These are phyloP conservation scores for Carex pumila DNA, from an alignment of 176 grass and related monocot species.

Conservation along the genomic window DNA sequence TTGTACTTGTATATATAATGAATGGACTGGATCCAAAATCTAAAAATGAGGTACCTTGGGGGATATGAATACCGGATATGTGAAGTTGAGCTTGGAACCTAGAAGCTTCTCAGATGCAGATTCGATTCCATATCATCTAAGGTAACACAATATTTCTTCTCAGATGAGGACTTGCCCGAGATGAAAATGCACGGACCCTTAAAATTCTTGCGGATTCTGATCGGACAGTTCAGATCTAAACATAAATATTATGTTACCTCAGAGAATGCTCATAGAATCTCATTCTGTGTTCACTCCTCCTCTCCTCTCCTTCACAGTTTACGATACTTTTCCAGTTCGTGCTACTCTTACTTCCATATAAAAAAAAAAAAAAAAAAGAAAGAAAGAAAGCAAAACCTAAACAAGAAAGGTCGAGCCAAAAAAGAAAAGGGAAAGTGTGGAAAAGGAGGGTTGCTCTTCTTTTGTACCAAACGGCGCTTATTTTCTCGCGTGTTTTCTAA, in stretches of 20 bases:
- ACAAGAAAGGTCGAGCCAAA: neutral
- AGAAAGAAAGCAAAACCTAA: neutral
- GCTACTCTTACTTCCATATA: neutral
- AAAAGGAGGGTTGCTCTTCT: neutral
- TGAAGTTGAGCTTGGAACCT: neutral
- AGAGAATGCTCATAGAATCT: too few relatives aligned
- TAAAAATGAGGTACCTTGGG: too few relatives aligned
- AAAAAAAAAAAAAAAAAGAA: neutral
- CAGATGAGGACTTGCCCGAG: too few relatives aligned
- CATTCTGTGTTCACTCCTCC: too few relatives aligned
- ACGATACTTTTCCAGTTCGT: neutral
- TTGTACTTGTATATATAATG: too few relatives aligned
- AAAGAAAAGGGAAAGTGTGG: neutral
- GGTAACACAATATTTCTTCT: too few relatives aligned
- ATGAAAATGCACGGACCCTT: too few relatives aligned
- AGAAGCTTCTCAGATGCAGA: conserved; percentile 7
- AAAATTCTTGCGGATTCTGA: neutral
- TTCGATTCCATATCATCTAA: too few relatives aligned
- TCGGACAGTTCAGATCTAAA: neutral
- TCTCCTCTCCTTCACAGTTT: neutral
- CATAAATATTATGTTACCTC: neutral
- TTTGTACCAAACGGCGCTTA: neutral
- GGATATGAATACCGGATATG: neutral
- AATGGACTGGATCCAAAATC: too few relatives aligned
- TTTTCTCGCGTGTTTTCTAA: neutral